Base-by-base conservation (phyloP, 306 rosid genomes). In the Acacia confusa region DNA sequence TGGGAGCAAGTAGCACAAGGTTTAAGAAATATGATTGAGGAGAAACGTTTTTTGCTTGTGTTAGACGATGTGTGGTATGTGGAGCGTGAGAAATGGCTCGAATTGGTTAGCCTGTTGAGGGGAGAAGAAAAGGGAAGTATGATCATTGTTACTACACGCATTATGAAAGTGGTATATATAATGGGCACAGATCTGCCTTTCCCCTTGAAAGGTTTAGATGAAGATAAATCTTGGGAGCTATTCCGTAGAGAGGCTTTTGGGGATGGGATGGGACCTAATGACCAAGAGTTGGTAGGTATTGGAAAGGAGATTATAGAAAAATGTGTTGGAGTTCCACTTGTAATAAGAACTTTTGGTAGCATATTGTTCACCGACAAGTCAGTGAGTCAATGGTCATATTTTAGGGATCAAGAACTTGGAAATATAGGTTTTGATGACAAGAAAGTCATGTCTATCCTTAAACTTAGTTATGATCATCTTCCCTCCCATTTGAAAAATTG, bases 291-390 rank as follows among this genome's bases (percentile, higher is more conserved):
- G 12, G 28, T 65, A 2, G 9, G 1, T 14, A 47, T 83, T 9
- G 81, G 74, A 25, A n/a, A 10, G 27, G 40, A 57, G 13, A 57
- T 83, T 43, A 30, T 70, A 12, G 40, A 10, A 8, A 86, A 78
- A 24, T 83, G 83, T 34, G 3, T 0, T 12, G 80, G 79, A 64
- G 47, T 81, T 4, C 84, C 80, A 0, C 87, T 87, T 36, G 80
- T 78, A 15, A 77, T 87, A 32, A 69, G 74, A 28, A 69, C 67
- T 41, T 22, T 84, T 27, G 86, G 86, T 24, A 75, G 86, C 70
- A 78, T 79, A 34, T 76, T 88, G 74, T 85, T 53, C 25, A 53
- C 1, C 1, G 38, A 19, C 43, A 47, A 0, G 3, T 17, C 0
- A 38, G 27, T 34, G 40, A 41, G 0, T 41, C 50, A 38, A 0